Evolutionary conservation across 192 early-diverging fungal genomes (phyloP), one percentile per base, ranked within the genome.

Genomic region (Coemansia erecta): DNA sequence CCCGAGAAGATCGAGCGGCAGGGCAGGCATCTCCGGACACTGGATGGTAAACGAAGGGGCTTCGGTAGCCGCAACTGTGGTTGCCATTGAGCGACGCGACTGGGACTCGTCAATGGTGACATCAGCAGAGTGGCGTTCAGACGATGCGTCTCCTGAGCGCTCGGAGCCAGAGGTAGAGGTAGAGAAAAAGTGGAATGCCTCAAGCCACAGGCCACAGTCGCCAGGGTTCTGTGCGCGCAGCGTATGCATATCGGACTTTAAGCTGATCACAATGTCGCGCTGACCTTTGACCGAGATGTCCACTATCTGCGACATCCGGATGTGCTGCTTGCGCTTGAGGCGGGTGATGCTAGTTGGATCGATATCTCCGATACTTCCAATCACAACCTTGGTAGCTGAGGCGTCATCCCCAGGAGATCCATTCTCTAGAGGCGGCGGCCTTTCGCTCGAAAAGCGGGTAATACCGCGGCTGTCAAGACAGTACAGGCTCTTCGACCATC

Each of bases 401-500:
- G 19, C 8, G 24, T 22, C 23, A 6, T 24, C 22, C 14, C 14
- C 26, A 8, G 50, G 23, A 8, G 19, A 13, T n/a, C 8, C 21
- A 28, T 49, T 26, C 24, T 43, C 33, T 14, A 53, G 2, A 11
- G 24, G 47, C 24, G 55, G 28, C 23, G 61, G 64, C 17, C 52
- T 58, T 2, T 79, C 76, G n/a, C 51, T n/a, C 1, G 53, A 47
- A 14, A 70, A 43, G 44, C 59, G 45, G 4, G 67, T 56, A 22
- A 79, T 42, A 11, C 70, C 76, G 0, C 49, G 59, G 8, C 52
- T 40, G 18, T 57, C 42, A 43, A 79, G 63, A 28, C 60, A 51
- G 56, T 68, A 72, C n/a, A 70, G 50, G 24, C 61, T 41, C 44
- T 48, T 66, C 45, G 45, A 68, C 76, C 76, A 79, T 28, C 76